Conservation (phyloP, 768 basidiomycete species). For the Pulveroboletus sp. region DNA sequence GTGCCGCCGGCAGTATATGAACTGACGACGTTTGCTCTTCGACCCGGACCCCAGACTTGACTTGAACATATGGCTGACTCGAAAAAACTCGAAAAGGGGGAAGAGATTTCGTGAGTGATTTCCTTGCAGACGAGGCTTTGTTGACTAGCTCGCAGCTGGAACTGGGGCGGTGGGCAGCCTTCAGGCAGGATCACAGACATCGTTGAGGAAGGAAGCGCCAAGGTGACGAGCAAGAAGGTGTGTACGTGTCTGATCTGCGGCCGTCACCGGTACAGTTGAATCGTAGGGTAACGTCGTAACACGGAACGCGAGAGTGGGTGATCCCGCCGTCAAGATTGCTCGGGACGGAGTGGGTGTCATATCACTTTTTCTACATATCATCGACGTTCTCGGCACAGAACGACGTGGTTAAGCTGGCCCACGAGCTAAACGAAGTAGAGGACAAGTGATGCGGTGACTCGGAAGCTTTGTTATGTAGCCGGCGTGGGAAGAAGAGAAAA, state of each 20-base stretch:
- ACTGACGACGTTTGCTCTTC: no score
- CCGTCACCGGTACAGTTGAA: not conserved
- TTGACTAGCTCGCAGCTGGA: conserved; percentile 27
- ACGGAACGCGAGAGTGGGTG: conserved; percentile 42
- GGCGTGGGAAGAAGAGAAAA: conserved; percentile 30
- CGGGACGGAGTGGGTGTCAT: conserved; percentile 38
- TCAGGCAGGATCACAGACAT: conserved; percentile 39
- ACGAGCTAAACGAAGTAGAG: conserved; percentile 45
- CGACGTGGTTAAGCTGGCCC: conserved; percentile 49
- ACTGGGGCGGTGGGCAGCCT: conserved; percentile 33
- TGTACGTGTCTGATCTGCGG: not conserved
- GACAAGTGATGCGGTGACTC: conserved; percentile 15
- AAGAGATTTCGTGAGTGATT: conserved; percentile 34
- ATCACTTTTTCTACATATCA: not conserved
- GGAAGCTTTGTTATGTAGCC: conserved; percentile 4
- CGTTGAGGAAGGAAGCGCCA: conserved; percentile 39
- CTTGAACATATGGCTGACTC: conserved; percentile 10
- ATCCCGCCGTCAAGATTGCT: conserved; percentile 47
- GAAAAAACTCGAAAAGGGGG: conserved; percentile 30
- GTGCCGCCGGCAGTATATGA: no score
- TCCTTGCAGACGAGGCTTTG: not conserved
- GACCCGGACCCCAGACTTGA: no score
- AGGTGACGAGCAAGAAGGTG: conserved; percentile 47
- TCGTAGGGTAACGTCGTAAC: conserved; percentile 41
- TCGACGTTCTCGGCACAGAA: conserved; percentile 30